Percentiles rank a stretch among this genome's conserved stretches.
Evolutionary conservation across 139 green algal genomes (phyloP).

Genomic region (Chlorokybus atmophyticus): DNA sequence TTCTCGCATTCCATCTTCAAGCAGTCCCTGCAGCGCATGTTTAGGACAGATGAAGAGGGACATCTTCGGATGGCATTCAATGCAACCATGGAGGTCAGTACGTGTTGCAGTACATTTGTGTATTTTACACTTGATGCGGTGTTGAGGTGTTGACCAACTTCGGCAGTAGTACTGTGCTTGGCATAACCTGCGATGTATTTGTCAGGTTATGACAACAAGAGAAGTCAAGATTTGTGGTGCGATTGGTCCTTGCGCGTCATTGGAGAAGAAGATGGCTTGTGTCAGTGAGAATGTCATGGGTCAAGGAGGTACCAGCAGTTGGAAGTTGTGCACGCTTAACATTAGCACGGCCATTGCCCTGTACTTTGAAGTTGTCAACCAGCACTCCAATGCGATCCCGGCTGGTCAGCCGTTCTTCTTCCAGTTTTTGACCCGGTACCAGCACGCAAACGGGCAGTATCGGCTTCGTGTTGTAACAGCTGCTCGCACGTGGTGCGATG

Average conservation of each 20-base stretch:
- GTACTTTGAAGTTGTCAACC: slow-evolving; percentile 14
- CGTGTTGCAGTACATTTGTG: too few relatives aligned
- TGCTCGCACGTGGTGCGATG: slow-evolving; percentile 31
- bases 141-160: too few relatives aligned
- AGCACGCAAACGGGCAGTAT: slow-evolving; percentile 21
- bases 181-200: not conserved
- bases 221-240: slow-evolving; percentile 31
- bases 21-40: slow-evolving; percentile 33
- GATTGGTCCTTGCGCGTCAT: slow-evolving; percentile 24
- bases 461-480: slow-evolving; percentile 37
- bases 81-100: slow-evolving; percentile 34
- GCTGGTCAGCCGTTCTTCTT: slow-evolving; percentile 25
- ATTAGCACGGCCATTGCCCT: slow-evolving; percentile 3
- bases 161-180: not conserved
- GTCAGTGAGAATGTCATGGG: slow-evolving; percentile 31
- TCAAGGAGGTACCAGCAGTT: slow-evolving; percentile 35
- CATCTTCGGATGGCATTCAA: slow-evolving; percentile 25
- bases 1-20: slow-evolving; percentile 40
- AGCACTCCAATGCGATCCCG: slow-evolving; percentile 13
- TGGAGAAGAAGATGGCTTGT: slow-evolving; percentile 11
- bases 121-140: too few relatives aligned
- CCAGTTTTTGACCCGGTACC: slow-evolving; percentile 32
- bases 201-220: slow-evolving; percentile 28
- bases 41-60: slow-evolving; percentile 16
- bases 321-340: slow-evolving; percentile 34